Percentiles rank a stretch among this genome's conserved stretches.
Conservation (phyloP, 2,329 filamentous ascomycete genomes). For the Trichoderma atrobrunneum region DNA sequence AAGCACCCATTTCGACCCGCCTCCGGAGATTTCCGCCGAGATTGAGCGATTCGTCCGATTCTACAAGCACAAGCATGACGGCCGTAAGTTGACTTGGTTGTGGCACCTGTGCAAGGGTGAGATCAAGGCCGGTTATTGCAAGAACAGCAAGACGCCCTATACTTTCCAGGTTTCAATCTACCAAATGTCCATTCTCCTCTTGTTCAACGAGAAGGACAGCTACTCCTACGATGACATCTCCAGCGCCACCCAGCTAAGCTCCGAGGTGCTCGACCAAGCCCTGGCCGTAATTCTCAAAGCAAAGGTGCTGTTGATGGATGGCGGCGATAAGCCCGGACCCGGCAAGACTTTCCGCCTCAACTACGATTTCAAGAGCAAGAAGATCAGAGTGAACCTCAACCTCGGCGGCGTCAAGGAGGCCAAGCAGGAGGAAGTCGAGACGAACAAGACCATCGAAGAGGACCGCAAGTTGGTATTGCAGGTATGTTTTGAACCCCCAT, state of each 20-base stretch:
- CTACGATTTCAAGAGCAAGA: conserved; percentile 97
- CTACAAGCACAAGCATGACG: conserved; percentile 95
- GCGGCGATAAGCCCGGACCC: conserved; percentile 68
- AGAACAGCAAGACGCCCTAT: conserved; percentile 83
- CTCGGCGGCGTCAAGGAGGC: conserved; percentile 91
- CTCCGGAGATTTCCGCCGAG: conserved; percentile 77
- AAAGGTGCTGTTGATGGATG: conserved; percentile 74
- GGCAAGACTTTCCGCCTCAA: conserved; percentile 83
- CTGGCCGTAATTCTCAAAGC: conserved; percentile 87
- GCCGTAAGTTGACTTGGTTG: conserved; percentile 93
- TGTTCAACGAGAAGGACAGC: conserved; percentile 90
- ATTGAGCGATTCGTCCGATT: conserved; percentile 87
- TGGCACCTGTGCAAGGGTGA: conserved; percentile 99
- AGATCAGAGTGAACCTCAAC: conserved; percentile 95
- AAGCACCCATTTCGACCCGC: conserved; percentile 83
- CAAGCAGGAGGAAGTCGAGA: conserved; percentile 94
- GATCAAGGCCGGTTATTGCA: conserved; percentile 89
- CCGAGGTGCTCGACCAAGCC: conserved; percentile 82
- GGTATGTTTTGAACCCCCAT: conserved; percentile 54
- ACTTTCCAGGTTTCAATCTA: conserved; percentile 97
- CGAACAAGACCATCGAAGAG: conserved; percentile 99
- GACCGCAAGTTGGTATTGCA: conserved; percentile 95
- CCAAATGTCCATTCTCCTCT: conserved; percentile 91
- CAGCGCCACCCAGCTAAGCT: conserved; percentile 72
- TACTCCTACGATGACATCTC: conserved; percentile 86